Evolutionary conservation across 345 rosid species (phyloP).

Genomic region (Citrus mangshanensis): DNA sequence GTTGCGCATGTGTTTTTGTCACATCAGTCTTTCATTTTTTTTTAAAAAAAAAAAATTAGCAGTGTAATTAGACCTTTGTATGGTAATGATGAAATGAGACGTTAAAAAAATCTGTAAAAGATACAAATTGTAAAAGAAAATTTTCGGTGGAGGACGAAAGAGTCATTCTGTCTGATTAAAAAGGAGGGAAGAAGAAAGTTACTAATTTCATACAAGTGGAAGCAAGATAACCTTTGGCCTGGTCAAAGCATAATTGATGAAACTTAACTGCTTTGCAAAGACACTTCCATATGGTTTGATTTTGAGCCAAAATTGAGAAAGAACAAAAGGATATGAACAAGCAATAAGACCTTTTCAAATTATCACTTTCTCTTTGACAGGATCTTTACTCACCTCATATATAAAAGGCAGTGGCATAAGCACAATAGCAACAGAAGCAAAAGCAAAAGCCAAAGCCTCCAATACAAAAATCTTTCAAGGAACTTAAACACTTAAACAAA

Average conservation of each 20-base stretch:
- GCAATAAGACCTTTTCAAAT: constrained; percentile 32
- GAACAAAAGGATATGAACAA: constrained; percentile 34
- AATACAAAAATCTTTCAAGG: background rate
- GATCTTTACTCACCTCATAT: constrained; percentile 28
- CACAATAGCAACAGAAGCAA: background rate
- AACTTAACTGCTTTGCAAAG: background rate
- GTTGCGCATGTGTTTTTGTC: too few species aligned
- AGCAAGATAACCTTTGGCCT: constrained; percentile 12
- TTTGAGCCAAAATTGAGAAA: constrained; percentile 13
- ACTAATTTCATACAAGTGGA: background rate
- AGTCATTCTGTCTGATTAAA: too few species aligned
- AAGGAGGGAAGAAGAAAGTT: too few species aligned
- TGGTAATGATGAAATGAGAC: too few species aligned
- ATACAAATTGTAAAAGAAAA: too few species aligned
- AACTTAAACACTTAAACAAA: background rate
- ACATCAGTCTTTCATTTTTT: too few species aligned
- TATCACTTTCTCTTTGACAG: constrained; percentile 23
- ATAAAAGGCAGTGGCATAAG: background rate
- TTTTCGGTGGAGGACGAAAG: too few species aligned
- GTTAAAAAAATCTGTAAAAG: too few species aligned
- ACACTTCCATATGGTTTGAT: constrained; percentile 26
- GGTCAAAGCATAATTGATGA: constrained; percentile 24
- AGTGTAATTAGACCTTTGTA: too few species aligned
- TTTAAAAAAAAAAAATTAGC: too few species aligned
- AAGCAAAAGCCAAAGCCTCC: background rate